phyloP scores from a whole-genome alignment of 805 yeast species.

The Wickerhamomyces canadensis region DNA sequence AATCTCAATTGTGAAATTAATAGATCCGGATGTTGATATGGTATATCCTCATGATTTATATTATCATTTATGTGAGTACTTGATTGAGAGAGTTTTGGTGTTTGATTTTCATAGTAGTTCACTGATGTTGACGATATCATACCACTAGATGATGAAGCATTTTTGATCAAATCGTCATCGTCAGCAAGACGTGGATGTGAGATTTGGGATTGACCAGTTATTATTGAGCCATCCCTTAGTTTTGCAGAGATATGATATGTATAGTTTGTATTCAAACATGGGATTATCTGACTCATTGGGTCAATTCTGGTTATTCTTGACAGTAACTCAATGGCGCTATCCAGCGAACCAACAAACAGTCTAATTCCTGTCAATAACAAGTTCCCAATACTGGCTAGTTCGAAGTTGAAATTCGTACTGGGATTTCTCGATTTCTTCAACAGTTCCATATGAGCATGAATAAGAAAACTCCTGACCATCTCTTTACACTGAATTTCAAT shows the following conservation, averaged over 20 bases:
- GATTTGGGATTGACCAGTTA: slow-evolving; percentile 90
- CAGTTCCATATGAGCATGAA: slow-evolving; percentile 74
- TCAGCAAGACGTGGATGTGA: slow-evolving; percentile 94
- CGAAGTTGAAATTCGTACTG: slow-evolving; percentile 59
- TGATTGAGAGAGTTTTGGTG: not conserved
- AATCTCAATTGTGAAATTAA: slow-evolving; percentile 71
- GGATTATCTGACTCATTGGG: slow-evolving; percentile 52
- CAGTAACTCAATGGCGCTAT: slow-evolving; percentile 75
- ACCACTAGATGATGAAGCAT: slow-evolving; percentile 17
- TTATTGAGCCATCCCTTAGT: slow-evolving; percentile 59
- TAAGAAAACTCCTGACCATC: slow-evolving; percentile 68
- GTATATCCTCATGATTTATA: slow-evolving; percentile 52
- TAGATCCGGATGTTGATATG: slow-evolving; percentile 75
- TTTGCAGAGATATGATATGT: slow-evolving; percentile 82
- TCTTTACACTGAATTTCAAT: slow-evolving; percentile 58
- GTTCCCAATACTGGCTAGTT: slow-evolving; percentile 81
- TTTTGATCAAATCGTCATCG: too few relatives aligned
- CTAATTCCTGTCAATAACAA: slow-evolving; percentile 78
- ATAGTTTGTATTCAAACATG: slow-evolving; percentile 80
- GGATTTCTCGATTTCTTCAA: slow-evolving; percentile 57
- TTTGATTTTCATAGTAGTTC: slow-evolving; percentile 9
- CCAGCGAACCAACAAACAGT: slow-evolving; percentile 76
- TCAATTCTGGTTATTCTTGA: slow-evolving; percentile 57
- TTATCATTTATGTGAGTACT: not conserved
- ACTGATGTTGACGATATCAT: slow-evolving; percentile 13